Conservation (phyloP, 495 filamentous ascomycete genomes). For the Neurospora pannonica region DNA sequence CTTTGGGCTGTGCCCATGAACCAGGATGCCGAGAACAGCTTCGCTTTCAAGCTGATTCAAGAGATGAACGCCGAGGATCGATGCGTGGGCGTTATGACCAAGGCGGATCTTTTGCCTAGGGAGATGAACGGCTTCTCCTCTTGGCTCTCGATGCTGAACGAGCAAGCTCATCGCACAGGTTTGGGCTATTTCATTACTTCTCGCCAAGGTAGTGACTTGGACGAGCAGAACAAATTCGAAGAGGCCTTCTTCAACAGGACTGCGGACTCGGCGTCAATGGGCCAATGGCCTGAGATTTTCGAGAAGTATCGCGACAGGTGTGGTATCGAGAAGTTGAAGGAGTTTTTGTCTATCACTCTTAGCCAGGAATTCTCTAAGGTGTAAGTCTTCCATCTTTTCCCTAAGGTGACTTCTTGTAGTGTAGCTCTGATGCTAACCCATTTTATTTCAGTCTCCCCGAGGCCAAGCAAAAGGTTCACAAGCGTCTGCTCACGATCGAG, state of each 20-base stretch:
- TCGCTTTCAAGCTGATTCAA: conserved; percentile 53
- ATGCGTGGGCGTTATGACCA: conserved; percentile 71
- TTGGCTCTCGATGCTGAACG: conserved; percentile 51
- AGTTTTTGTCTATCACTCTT: conserved; percentile 43
- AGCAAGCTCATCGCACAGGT: conserved; percentile 44
- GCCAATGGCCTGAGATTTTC: conserved; percentile 41
- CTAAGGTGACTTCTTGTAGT: background rate
- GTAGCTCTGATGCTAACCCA: background rate
- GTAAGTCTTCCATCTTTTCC: conserved; percentile 18
- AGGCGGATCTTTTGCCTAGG: conserved; percentile 56
- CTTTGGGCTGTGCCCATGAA: conserved; percentile 69
- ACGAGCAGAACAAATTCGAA: conserved; percentile 47
- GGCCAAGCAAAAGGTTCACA: conserved; percentile 48
- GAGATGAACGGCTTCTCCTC: conserved; percentile 32
- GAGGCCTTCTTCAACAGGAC: conserved; percentile 45
- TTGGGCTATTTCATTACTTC: conserved; percentile 58
- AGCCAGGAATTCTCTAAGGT: conserved; percentile 46
- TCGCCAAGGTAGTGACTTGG: conserved; percentile 36
- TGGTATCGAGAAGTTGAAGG: conserved; percentile 48
- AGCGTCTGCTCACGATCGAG: conserved; percentile 38
- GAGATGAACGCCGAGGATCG: conserved; percentile 47
- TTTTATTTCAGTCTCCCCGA: conserved; percentile 39
- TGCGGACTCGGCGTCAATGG: conserved; percentile 7
- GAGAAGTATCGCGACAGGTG: conserved; percentile 40
- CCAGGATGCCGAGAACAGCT: conserved; percentile 60